Evolutionary conservation across 108 stramenopile species (phyloP), one percentile per base, ranked within the genome.

Genomic region (Hondaea fermentalgiana): DNA sequence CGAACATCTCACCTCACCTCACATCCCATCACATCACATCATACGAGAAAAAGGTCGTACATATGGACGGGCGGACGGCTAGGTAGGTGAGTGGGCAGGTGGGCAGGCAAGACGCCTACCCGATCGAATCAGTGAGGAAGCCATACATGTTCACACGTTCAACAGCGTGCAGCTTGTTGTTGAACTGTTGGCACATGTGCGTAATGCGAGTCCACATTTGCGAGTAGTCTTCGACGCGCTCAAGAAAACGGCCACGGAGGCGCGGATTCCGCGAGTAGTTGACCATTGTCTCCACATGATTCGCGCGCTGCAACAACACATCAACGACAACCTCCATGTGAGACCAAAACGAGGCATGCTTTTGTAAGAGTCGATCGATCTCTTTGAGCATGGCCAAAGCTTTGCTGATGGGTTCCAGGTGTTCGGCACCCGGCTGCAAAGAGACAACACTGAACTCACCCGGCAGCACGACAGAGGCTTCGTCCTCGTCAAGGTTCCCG

Each of bases 291-390:
- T 83, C 76, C 45, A 83, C 76, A 45, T 83, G 76, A 23, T 83
- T 83, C 10, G 76, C 76, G 25, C 76, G 45, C 28, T 83, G 76
- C 0, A 83, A 16, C 76, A 83, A 23, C 10, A 83, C 76, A 83
- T 83, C 76, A 12, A 83, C 76, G 23, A 83, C 49, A 0, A 83
- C 76, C 28, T 83, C 76, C 76, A 83, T 83, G 76, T 53, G 76
- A 28, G 49, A 53, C 76, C 76, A 83, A 45, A 83, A 83, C 25
- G 76, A 83, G n/a, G 76, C 76, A 35, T 83, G 76, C 4, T 83
- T 83, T 83, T 83, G 76, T 23, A 83, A 53, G 23, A 83, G 76
- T 43, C 76, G 76, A 23, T 83, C 76, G 3, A 83, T 83, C 76
- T 83, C 49, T 4, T 83, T 47, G 25, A 83, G 76, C 76, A 83